Evolutionary conservation across 2,329 filamentous ascomycete species (phyloP).

Genomic region (Monosporascus sp.): DNA sequence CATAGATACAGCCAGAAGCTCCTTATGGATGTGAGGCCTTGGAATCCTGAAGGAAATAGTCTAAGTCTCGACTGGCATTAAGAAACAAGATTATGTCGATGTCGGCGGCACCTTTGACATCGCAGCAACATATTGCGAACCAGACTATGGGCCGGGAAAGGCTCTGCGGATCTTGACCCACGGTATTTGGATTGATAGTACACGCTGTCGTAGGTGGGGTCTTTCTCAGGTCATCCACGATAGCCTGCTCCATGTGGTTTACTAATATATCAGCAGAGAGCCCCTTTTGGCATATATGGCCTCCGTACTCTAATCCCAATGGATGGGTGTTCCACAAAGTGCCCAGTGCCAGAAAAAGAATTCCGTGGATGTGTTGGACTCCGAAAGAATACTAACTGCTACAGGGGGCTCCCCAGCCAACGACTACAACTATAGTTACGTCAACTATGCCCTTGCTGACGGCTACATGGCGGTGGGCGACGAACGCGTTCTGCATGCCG

Average conservation of each 20-base stretch:
- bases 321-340: too few species aligned
- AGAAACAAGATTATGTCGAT: conserved; percentile 17
- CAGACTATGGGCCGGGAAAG: conserved; percentile 37
- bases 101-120: conserved; percentile 50
- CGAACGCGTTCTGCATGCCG: conserved; percentile 42
- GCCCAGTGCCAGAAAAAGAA: too few species aligned
- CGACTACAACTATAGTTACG: not conserved
- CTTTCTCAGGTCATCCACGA: too few species aligned
- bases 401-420: not conserved
- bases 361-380: too few species aligned
- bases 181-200: conserved; percentile 39
- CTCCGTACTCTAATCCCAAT: too few species aligned
- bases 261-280: too few species aligned
- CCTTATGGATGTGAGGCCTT: conserved; percentile 24
- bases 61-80: not conserved
- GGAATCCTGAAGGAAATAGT: not conserved
- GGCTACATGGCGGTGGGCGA: conserved; percentile 49
- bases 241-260: too few species aligned
- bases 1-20: conserved; percentile 35
- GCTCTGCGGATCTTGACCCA: conserved; percentile 43
- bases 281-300: too few species aligned
- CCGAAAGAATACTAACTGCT: too few species aligned
- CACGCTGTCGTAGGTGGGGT: not conserved
- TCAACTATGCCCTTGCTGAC: conserved; percentile 20
- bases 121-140: conserved; percentile 55